Percentiles rank a stretch among this genome's conserved stretches.
phyloP scores from a whole-genome alignment of 1,284 basidiomycete species.

The Boletus sp. region DNA sequence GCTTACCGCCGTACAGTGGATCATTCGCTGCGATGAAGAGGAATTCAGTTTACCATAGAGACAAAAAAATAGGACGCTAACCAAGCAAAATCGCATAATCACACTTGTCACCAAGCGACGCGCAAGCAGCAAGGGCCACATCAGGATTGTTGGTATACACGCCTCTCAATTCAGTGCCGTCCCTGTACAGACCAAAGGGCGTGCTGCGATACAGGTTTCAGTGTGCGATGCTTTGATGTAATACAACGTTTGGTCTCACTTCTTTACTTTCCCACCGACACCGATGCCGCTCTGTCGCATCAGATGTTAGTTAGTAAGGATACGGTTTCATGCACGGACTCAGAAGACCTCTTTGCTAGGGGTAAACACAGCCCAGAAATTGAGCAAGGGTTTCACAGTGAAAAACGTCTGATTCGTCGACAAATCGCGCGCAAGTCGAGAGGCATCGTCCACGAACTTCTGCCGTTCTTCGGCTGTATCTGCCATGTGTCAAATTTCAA shows the following conservation, averaged over 20 bases:
- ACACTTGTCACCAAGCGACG: slow-evolving; percentile 59
- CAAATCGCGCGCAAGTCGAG: slow-evolving; percentile 63
- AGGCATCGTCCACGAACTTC: slow-evolving; percentile 70
- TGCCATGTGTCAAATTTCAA: slow-evolving; percentile 33
- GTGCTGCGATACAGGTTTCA: slow-evolving; percentile 44
- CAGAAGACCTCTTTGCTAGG: slow-evolving; percentile 60
- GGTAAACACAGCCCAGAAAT: slow-evolving; percentile 80
- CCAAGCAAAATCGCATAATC: slow-evolving; percentile 79
- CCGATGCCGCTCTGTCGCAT: slow-evolving; percentile 72
- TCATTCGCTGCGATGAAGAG: slow-evolving; percentile 58
- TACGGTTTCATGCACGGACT: background rate
- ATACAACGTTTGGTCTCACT: slow-evolving; percentile 42
- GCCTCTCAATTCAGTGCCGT: slow-evolving; percentile 74
- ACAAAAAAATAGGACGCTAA: slow-evolving; percentile 24
- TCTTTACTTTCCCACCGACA: slow-evolving; percentile 60
- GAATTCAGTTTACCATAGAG: slow-evolving; percentile 11
- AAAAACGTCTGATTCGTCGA: slow-evolving; percentile 73
- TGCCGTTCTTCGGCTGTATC: slow-evolving; percentile 57
- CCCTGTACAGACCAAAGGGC: slow-evolving; percentile 73
- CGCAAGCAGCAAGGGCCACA: slow-evolving; percentile 66
- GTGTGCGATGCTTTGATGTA: slow-evolving; percentile 1
- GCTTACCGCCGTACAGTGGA: slow-evolving; percentile 72
- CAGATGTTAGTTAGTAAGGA: slow-evolving; percentile 2
- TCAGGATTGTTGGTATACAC: slow-evolving; percentile 71
- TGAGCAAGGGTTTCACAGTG: slow-evolving; percentile 71